phyloP scores from a whole-genome alignment of 1,284 basidiomycete genomes.

The Pseudozyma flocculosa region DNA sequence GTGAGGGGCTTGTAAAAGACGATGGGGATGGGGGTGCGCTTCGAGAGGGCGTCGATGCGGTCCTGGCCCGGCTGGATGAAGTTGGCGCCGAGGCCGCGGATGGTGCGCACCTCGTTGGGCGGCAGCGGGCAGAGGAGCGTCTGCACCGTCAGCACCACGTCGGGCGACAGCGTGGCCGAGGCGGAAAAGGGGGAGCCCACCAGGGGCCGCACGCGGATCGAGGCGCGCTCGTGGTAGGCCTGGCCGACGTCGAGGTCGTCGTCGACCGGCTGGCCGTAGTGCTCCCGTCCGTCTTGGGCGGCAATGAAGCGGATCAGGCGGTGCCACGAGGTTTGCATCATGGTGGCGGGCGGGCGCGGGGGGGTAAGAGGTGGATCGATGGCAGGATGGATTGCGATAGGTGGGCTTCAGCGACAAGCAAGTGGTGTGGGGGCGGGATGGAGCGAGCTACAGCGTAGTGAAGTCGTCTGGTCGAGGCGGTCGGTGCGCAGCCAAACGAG shows the following conservation, averaged over 20 bases:
- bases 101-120: conserved; percentile 10
- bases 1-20: conserved; percentile 39
- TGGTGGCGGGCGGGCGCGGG: no score
- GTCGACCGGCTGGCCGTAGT: conserved; percentile 40
- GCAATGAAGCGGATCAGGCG: conserved; percentile 46
- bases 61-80: conserved; percentile 24
- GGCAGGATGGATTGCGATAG: no score
- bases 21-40: conserved; percentile 35
- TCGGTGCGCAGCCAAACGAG: no score
- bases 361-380: no score
- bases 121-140: conserved; percentile 28
- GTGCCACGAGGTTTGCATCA: conserved; percentile 22
- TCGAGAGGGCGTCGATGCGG: conserved; percentile 12
- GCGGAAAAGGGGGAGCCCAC: conserved; percentile 7
- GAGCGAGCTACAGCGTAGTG: no score
- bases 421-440: no score
- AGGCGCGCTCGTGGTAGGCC: conserved; percentile 12
- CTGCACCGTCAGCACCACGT: conserved; percentile 24
- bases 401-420: no score
- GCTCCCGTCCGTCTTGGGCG: conserved; percentile 29
- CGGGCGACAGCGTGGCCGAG: background rate
- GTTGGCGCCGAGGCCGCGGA: conserved; percentile 35
- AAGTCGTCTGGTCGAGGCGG: no score
- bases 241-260: conserved; percentile 26
- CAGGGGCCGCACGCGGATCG: conserved; percentile 18